Percentiles rank a stretch among this genome's conserved stretches.
Conservation (phyloP, 148 eudicot genomes). For the Cornus kousa region DNA sequence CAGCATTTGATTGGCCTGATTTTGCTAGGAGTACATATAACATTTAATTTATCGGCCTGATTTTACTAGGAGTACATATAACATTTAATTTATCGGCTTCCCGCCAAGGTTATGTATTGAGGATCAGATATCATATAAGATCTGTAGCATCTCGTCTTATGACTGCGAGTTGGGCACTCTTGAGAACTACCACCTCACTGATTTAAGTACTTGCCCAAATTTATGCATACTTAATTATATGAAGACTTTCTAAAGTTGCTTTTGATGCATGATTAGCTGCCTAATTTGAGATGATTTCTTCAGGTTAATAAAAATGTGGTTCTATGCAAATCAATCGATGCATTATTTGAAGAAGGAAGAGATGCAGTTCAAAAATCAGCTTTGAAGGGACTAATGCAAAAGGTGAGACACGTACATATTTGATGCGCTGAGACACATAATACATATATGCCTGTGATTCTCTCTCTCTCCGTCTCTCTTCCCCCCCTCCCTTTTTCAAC, state of each 20-base stretch:
- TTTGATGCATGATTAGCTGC: constrained; percentile 10
- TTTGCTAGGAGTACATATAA: too few relatives aligned
- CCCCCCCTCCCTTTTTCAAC: not conserved
- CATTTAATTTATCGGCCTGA: too few relatives aligned
- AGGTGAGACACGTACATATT: constrained; percentile 44
- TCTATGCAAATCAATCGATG: constrained; percentile 73
- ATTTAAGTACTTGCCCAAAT: too few relatives aligned
- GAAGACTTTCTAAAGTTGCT: not conserved
- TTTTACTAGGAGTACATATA: too few relatives aligned
- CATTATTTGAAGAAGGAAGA: constrained; percentile 59
- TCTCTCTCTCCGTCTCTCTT: not conserved
- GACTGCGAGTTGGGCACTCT: not conserved
- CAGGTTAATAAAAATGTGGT: constrained; percentile 82
- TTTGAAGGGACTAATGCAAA: constrained; percentile 51
- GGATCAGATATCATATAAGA: not conserved
- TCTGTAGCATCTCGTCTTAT: not conserved
- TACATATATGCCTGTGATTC: not conserved
- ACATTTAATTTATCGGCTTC: too few relatives aligned
- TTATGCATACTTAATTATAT: not conserved
- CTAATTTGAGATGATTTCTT: constrained; percentile 14
- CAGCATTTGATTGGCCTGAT: too few relatives aligned
- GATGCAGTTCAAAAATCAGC: constrained; percentile 47
- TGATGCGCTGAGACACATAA: constrained; percentile 21
- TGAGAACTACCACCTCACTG: not conserved
- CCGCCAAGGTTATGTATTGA: too few relatives aligned